Percentiles rank a stretch among this genome's conserved stretches.
Conservation (phyloP, 768 basidiomycete species). For the Dacryopinax spathularia region DNA sequence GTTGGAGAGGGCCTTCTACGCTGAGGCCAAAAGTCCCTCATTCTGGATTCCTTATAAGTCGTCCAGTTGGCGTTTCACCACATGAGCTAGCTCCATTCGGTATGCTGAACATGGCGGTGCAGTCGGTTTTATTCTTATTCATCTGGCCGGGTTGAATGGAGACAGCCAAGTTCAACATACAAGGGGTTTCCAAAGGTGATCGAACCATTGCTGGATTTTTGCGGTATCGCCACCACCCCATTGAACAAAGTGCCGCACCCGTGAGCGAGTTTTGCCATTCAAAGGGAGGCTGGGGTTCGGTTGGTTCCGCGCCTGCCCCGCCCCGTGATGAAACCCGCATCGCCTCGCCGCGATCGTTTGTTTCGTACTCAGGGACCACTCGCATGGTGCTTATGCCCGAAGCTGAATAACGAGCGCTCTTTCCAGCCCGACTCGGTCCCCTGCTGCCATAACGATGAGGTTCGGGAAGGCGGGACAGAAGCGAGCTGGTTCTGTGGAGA, state of each 20-base stretch:
- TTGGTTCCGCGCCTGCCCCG: not conserved
- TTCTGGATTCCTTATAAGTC: not conserved
- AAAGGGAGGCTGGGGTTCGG: not conserved
- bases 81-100: not conserved
- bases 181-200: not conserved
- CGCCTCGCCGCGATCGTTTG: not conserved
- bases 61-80: not conserved
- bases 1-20: not conserved
- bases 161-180: not conserved
- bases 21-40: not conserved
- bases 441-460: not conserved
- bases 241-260: not conserved
- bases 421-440: not conserved
- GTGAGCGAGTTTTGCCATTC: not conserved
- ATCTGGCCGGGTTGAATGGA: not conserved
- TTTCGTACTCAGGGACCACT: not conserved
- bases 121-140: not conserved
- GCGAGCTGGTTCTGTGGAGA: too few relatives aligned
- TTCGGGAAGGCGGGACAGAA: too few relatives aligned
- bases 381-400: not conserved
- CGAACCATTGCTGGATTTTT: not conserved
- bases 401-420: too few relatives aligned
- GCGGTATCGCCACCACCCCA: constrained; percentile 2
- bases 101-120: not conserved
- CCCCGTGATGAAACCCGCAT: not conserved